Evolutionary conservation across 1,139 yeast species (phyloP).

Genomic region (Diutina catenulata): DNA sequence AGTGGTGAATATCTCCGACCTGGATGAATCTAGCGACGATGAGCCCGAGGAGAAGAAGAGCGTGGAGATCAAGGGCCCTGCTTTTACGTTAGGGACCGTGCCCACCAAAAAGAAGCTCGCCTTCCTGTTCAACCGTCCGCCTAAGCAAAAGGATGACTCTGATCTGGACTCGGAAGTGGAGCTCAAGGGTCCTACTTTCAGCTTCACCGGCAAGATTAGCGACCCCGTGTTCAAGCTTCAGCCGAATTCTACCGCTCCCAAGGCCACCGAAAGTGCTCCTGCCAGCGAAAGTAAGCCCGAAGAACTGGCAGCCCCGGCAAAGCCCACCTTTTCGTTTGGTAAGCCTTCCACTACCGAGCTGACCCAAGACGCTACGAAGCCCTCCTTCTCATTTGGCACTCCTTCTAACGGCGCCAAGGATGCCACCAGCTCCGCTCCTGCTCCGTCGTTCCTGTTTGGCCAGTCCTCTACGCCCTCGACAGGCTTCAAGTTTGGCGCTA

Average conservation of each 20-base stretch:
- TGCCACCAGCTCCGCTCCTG: neutral
- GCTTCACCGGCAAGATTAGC: constrained; percentile 34
- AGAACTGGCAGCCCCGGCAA: constrained; percentile 7
- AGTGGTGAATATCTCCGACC: too few species aligned
- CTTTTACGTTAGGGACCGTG: constrained; percentile 37
- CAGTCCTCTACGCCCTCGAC: neutral
- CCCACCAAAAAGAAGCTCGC: constrained; percentile 50
- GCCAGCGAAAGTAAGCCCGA: neutral
- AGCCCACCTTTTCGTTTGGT: constrained; percentile 12
- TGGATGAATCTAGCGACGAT: constrained; percentile 13
- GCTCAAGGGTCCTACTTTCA: constrained; percentile 54
- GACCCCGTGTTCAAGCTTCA: constrained; percentile 38
- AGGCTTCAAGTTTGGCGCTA: neutral
- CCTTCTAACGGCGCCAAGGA: too few species aligned
- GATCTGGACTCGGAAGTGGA: constrained; percentile 27
- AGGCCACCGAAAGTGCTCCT: constrained; percentile 3
- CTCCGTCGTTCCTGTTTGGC: neutral
- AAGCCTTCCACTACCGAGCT: constrained; percentile 5
- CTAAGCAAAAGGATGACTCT: constrained; percentile 29
- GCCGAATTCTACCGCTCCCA: constrained; percentile 6
- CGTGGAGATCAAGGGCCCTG: constrained; percentile 56
- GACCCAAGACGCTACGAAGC: neutral
- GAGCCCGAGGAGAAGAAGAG: constrained; percentile 19
- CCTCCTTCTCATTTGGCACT: neutral
- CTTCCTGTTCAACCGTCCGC: constrained; percentile 34